Conservation (phyloP, 257 asterid genomes). For the Solanum raphanifolium region DNA sequence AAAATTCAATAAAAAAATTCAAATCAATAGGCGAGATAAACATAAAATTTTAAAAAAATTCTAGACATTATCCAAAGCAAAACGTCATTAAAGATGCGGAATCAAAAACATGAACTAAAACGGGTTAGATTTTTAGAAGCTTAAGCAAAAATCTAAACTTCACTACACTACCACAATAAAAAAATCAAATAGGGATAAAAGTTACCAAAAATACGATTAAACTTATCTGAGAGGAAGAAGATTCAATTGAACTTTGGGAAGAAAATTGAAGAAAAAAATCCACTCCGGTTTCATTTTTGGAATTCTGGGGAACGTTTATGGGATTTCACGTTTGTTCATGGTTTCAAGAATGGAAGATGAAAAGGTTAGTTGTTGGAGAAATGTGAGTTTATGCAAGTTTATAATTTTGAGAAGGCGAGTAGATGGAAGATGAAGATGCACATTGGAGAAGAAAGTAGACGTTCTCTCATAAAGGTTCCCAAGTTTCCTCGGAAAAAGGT, state of each 20-base stretch:
- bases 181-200: neutral
- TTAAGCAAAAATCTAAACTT: neutral
- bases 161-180: neutral
- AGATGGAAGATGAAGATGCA: neutral
- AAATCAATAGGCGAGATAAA: too few relatives aligned
- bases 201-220: neutral
- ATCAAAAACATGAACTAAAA: too few relatives aligned
- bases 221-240: neutral
- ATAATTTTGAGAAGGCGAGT: neutral
- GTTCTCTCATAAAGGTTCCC: too few relatives aligned
- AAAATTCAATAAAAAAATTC: too few relatives aligned
- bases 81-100: too few relatives aligned
- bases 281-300: neutral
- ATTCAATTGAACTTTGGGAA: neutral
- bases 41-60: too few relatives aligned
- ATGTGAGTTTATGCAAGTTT: neutral
- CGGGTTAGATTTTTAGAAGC: neutral
- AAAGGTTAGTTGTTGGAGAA: neutral
- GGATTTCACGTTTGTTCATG: neutral
- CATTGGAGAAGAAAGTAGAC: too few relatives aligned
- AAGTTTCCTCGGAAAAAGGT: neutral
- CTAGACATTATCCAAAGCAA: too few relatives aligned
- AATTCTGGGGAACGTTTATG: neutral
- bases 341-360: neutral
- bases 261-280: too few relatives aligned